Conservation (phyloP, 1,284 basidiomycete genomes). For the Boletus hoseneyae region DNA sequence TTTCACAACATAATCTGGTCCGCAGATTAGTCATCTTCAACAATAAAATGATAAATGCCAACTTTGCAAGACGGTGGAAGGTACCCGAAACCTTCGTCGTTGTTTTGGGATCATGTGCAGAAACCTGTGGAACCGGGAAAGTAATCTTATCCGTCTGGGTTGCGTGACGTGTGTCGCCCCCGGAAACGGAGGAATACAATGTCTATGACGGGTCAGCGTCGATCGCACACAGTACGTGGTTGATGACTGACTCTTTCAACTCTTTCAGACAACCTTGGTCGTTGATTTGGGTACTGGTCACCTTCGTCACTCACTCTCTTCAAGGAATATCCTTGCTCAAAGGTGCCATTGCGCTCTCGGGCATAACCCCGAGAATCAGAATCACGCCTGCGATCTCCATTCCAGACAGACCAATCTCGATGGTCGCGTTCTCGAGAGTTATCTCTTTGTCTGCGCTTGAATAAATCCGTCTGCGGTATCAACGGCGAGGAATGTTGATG, state of each 20-base stretch:
- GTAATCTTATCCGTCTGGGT: constrained; percentile 8
- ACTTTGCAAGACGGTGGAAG: constrained; percentile 43
- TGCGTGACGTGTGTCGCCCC: constrained; percentile 4
- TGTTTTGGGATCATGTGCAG: constrained; percentile 8
- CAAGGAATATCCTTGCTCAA: constrained; percentile 19
- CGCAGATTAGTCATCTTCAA: constrained; percentile 10
- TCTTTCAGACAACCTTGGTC: constrained; percentile 27
- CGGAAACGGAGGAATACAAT: constrained; percentile 9
- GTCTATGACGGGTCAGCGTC: constrained; percentile 21
- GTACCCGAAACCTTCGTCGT: constrained; percentile 20
- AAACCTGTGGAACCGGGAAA: not conserved
- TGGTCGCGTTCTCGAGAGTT: constrained; percentile 23
- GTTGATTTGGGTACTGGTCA: constrained; percentile 29
- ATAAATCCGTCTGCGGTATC: constrained; percentile 31
- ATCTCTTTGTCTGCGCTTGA: constrained; percentile 30
- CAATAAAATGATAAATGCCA: constrained; percentile 14
- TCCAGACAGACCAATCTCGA: constrained; percentile 18
- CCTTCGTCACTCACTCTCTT: constrained; percentile 30
- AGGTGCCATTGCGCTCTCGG: constrained; percentile 20
- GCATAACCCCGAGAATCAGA: constrained; percentile 28
- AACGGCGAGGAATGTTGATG: constrained; percentile 31
- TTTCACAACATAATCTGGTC: constrained; percentile 43
- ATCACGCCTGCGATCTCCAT: constrained; percentile 25
- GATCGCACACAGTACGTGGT: not conserved
- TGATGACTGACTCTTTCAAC: constrained; percentile 29